Conservation (phyloP, 2,329 filamentous ascomycete species). For the Aulographum hederae region DNA sequence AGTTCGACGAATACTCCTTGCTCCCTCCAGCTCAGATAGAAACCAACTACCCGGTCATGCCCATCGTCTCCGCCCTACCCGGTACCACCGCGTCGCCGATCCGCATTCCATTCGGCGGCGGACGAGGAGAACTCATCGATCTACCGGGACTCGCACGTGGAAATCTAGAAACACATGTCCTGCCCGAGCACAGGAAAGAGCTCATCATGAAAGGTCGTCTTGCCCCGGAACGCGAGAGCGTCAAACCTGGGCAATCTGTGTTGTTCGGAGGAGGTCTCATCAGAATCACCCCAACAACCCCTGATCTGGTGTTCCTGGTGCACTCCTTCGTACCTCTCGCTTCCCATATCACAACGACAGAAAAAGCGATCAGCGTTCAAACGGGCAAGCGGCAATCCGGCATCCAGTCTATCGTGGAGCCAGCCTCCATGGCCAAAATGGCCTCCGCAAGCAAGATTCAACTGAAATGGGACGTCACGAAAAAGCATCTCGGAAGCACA, state of each 20-base stretch:
- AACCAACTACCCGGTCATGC: constrained; percentile 64
- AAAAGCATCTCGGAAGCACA: constrained; percentile 53
- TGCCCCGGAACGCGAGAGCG: constrained; percentile 50
- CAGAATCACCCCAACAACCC: constrained; percentile 56
- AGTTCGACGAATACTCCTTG: constrained; percentile 24
- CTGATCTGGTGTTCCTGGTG: constrained; percentile 50
- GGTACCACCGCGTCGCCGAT: constrained; percentile 94
- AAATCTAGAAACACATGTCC: constrained; percentile 51
- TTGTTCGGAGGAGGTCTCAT: constrained; percentile 68
- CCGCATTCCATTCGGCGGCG: constrained; percentile 71
- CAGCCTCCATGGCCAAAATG: constrained; percentile 20
- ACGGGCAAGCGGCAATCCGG: constrained; percentile 39
- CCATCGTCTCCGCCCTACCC: constrained; percentile 67
- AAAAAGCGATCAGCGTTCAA: constrained; percentile 63
- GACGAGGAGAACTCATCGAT: constrained; percentile 81
- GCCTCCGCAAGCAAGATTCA: constrained; percentile 50
- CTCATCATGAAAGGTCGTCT: constrained; percentile 67
- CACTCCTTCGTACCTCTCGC: constrained; percentile 72
- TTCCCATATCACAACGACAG: constrained; percentile 58
- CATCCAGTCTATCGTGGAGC: constrained; percentile 39
- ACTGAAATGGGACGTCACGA: constrained; percentile 71
- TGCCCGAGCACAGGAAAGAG: constrained; percentile 42
- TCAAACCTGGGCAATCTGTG: constrained; percentile 64
- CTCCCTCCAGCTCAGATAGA: constrained; percentile 62
- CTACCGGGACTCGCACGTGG: constrained; percentile 63